A percentile compares a stretch with the other conserved stretches of the same genome.
These are phyloP conservation scores for Takashimella koratensis DNA, from an alignment of 1,284 basidiomycete species.

Conservation along the genomic window DNA sequence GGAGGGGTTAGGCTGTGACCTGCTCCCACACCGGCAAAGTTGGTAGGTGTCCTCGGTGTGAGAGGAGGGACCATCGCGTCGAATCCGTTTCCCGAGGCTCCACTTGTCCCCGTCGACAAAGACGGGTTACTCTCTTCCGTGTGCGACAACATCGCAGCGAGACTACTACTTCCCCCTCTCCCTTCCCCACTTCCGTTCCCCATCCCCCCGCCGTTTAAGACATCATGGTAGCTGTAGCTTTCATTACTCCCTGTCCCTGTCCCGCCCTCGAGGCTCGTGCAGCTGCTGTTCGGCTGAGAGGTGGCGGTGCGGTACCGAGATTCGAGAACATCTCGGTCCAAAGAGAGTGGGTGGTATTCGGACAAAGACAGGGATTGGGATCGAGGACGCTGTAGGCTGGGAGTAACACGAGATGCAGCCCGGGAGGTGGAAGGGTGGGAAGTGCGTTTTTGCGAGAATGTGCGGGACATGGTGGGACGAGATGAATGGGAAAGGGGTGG, in stretches of 20 bases:
- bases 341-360: conserved; percentile 32
- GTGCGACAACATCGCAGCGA: too few species aligned
- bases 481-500: conserved; percentile 13
- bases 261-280: not conserved
- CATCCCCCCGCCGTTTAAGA: too few species aligned
- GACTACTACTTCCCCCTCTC: too few species aligned
- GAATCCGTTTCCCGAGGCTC: too few species aligned
- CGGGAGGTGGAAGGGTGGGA: too few species aligned
- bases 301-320: conserved; percentile 24
- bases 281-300: conserved; percentile 6
- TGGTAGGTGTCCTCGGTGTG: conserved; percentile 12
- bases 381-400: conserved; percentile 24
- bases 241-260: too few species aligned
- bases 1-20: conserved; percentile 33
- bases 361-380: conserved; percentile 27
- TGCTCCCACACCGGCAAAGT: conserved; percentile 28
- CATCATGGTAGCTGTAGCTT: too few species aligned
- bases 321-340: conserved; percentile 31
- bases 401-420: conserved; percentile 28
- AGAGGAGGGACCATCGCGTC: conserved; percentile 1
- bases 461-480: too few species aligned
- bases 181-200: too few species aligned
- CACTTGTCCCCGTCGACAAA: too few species aligned
- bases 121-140: too few species aligned
- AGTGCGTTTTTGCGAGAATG: too few species aligned